A percentile compares a stretch with the other conserved stretches of the same genome.
phyloP scores from a whole-genome alignment of 2,329 filamentous ascomycete genomes.

The Dothidotthia symphoricarpi region DNA sequence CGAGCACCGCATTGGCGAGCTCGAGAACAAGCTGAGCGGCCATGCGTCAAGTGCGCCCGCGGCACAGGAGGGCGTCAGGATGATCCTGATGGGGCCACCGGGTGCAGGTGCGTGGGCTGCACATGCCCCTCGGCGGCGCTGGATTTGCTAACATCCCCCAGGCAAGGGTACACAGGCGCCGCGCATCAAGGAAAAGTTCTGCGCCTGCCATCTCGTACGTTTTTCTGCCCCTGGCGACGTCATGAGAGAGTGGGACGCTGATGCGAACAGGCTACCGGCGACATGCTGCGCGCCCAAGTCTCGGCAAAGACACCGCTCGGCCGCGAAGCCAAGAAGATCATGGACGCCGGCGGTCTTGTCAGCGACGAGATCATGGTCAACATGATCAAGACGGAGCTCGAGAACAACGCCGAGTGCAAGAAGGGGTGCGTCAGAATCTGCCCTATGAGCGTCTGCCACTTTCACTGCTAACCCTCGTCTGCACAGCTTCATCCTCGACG shows the following conservation, averaged over 20 bases:
- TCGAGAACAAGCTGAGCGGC: constrained; percentile 69
- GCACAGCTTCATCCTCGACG: constrained; percentile 91
- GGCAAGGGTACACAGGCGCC: constrained; percentile 99
- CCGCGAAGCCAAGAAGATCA: constrained; percentile 98
- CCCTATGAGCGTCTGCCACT: no score
- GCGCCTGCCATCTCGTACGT: constrained; percentile 91
- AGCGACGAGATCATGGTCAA: constrained; percentile 99
- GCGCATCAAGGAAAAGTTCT: constrained; percentile 97
- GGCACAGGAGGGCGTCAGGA: constrained; percentile 69
- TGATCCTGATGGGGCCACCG: constrained; percentile 96
- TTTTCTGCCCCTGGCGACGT: not conserved
- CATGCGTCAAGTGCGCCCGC: constrained; percentile 32
- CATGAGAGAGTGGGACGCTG: constrained; percentile 9
- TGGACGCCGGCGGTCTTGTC: constrained; percentile 96
- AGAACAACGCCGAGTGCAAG: constrained; percentile 91
- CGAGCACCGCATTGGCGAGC: constrained; percentile 79
- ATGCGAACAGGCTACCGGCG: constrained; percentile 77
- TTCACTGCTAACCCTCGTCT: no score
- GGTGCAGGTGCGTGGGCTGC: constrained; percentile 74
- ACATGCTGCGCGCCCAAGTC: constrained; percentile 98
- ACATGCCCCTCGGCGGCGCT: not conserved
- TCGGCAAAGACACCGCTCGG: constrained; percentile 95
- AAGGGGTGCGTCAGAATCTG: constrained; percentile 79
- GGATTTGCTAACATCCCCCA: constrained; percentile 45
- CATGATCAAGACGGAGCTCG: constrained; percentile 98